phyloP scores from a whole-genome alignment of 2,329 filamentous ascomycete genomes.

The Aspergillus puulaauensis region DNA sequence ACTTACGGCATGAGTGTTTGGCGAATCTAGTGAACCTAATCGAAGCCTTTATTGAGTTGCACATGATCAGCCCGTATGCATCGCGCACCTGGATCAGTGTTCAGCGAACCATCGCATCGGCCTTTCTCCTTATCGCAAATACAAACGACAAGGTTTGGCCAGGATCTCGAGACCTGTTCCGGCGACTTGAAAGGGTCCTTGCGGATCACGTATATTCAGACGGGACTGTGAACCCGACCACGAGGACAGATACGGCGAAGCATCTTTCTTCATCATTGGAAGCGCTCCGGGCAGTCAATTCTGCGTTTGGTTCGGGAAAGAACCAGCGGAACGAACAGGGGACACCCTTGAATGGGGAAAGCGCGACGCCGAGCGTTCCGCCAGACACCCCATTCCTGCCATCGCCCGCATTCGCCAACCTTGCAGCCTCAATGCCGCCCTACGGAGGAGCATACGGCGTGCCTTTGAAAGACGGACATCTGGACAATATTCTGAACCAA shows the following conservation, averaged over 20 bases:
- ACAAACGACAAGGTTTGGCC: constrained; percentile 25
- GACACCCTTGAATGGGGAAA: constrained; percentile 3
- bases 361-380: constrained; percentile 7
- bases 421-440: constrained; percentile 6
- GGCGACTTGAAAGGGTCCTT: constrained; percentile 29
- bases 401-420: constrained; percentile 10
- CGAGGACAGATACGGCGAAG: constrained; percentile 34
- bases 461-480: constrained; percentile 24
- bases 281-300: constrained; percentile 32
- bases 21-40: constrained; percentile 53
- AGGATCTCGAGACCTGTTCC: constrained; percentile 29
- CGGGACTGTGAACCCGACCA: constrained; percentile 22
- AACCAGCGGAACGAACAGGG: constrained; percentile 6
- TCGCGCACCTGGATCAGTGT: constrained; percentile 44
- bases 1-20: constrained; percentile 53
- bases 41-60: constrained; percentile 57
- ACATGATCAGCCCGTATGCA: constrained; percentile 35
- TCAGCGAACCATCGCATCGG: constrained; percentile 42
- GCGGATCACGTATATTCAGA: constrained; percentile 33
- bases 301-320: constrained; percentile 24
- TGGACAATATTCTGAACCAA: constrained; percentile 32
- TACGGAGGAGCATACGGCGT: constrained; percentile 8
- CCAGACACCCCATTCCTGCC: constrained; percentile 8
- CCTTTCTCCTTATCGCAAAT: constrained; percentile 38
- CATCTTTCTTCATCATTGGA: constrained; percentile 34